Base-by-base conservation (phyloP, 2,329 filamentous ascomycete species). In the Monosporascus sp. region DNA sequence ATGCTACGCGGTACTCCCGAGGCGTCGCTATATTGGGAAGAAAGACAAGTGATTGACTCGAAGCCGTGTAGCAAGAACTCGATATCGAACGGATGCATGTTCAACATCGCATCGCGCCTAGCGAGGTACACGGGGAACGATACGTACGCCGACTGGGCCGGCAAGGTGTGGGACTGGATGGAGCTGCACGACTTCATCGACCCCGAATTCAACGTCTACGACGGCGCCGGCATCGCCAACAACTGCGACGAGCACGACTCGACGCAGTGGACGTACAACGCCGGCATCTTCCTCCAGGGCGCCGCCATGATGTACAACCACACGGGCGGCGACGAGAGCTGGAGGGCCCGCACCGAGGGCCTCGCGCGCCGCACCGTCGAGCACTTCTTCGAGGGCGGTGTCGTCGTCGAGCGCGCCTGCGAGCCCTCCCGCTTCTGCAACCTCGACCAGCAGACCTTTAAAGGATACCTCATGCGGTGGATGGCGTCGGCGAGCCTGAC, bases 81-180 rank as follows among this genome's bases (percentile, higher is more conserved):
- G 22, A 85, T 87, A 59, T 82, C 82, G 47, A 87, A 87, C 71
- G 84, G 84, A 7, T 85, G 82, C 69, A 86, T 87, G 70, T 87
- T 87, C 72, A 86, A 87, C 67, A 66, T 87, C 24, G 84, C 81
- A 22, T 78, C 89, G 7, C 84, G 90, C 17, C 77, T 95, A 7
- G 87, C 88, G 0, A 78, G 86, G 14, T 94, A 89, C 72, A 95
- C 90, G 0, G 82, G 83, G 48, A 94, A 95, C 70, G 65, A 80
- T 51, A 94, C 88, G 0, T 96, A 96, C 65, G 77, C 81, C 8
- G 79, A 89, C 14, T 91, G 87, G 88, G 90, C 89, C 0, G 77
- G 82, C 54, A 85, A 77, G 62, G 75, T 86, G 9, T 96, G 85
- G 67, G 77, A 85, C 48, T 90, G 87, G 87, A 76, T 84, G 60